Percentiles rank a stretch among this genome's conserved stretches.
phyloP scores from a whole-genome alignment of 2,329 filamentous ascomycete genomes.

The Pseudodiploospora longispora region DNA sequence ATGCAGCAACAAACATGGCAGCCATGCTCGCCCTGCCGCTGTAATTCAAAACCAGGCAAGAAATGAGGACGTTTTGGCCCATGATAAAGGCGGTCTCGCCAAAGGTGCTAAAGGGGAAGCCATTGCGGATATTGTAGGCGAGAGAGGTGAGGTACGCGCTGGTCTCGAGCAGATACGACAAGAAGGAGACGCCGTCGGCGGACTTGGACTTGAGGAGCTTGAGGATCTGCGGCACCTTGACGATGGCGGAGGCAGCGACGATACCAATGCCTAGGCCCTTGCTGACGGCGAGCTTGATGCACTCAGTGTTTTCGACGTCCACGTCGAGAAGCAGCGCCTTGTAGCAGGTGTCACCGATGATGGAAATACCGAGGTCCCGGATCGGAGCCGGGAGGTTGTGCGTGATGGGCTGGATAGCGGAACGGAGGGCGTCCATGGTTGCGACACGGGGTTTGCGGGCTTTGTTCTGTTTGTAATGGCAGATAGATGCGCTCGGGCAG shows the following conservation, averaged over 20 bases:
- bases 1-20: slow-evolving; percentile 67
- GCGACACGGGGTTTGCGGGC: slow-evolving; percentile 2
- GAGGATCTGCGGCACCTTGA: slow-evolving; percentile 95
- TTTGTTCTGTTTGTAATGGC: not conserved
- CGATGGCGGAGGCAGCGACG: slow-evolving; percentile 78
- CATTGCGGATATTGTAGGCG: slow-evolving; percentile 84
- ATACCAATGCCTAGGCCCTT: slow-evolving; percentile 93
- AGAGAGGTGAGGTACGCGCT: slow-evolving; percentile 79
- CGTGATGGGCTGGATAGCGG: slow-evolving; percentile 59
- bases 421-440: slow-evolving; percentile 54
- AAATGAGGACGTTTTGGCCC: slow-evolving; percentile 85
- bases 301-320: slow-evolving; percentile 66
- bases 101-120: slow-evolving; percentile 93
- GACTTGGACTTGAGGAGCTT: slow-evolving; percentile 80
- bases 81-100: slow-evolving; percentile 91
- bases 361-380: slow-evolving; percentile 63
- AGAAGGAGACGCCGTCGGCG: slow-evolving; percentile 75
- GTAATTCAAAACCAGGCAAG: slow-evolving; percentile 78
- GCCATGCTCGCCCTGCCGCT: slow-evolving; percentile 60
- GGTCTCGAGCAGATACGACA: slow-evolving; percentile 90
- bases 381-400: slow-evolving; percentile 67
- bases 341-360: slow-evolving; percentile 83
- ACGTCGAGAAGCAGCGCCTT: slow-evolving; percentile 76
- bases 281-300: slow-evolving; percentile 82
- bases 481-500: not conserved